Base-by-base conservation (phyloP, 2,329 filamentous ascomycete genomes). In the Fusarium hainanense region DNA sequence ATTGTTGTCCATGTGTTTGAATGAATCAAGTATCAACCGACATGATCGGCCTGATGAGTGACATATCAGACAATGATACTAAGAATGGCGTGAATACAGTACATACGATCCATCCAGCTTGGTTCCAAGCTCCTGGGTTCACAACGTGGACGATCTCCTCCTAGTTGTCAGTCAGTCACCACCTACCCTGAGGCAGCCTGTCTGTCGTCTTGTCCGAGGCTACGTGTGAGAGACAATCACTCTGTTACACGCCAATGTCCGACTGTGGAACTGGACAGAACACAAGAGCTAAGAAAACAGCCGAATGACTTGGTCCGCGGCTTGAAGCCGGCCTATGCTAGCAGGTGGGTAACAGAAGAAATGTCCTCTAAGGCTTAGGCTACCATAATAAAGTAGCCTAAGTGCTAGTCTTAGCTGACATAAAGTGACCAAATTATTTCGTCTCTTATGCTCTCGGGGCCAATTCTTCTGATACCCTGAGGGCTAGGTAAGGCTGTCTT, bases 191-290 rank as follows among this genome's bases (percentile, higher is more conserved):
- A 25, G 42, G 32, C n/a, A 20, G 10, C 40, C 28, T 28, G 28
- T 30, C 30, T 20, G 12, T 30, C 46, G 44, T 42, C 49, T 20
- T 44, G 34, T 20, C 25, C 28, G 41, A 52, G 34, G 49, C 23
- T 43, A 34, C 44, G 40, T 54, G 48, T 20, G 46, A 66, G 46
- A 70, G 57, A 44, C 52, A 72, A 64, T 65, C 63, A 64, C 41
- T 69, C 63, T 72, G 72, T 56, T 61, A 75, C 72, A 66, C 69
- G 56, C 64, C 58, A 69, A 61, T 69, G 58, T 66, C 58, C 43
- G 48, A 54, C 30, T 48, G 68, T 66, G 69, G 71, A 56, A 63
- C 61, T 62, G n/a, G 21, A 44, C 40, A 56, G 58, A 42, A 43
- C 28, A 21, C 30, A 56, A 23, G 56, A 25, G 28, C 32, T 48